Conservation (phyloP, 176 grass and related monocot species). For the Phragmites australis region DNA sequence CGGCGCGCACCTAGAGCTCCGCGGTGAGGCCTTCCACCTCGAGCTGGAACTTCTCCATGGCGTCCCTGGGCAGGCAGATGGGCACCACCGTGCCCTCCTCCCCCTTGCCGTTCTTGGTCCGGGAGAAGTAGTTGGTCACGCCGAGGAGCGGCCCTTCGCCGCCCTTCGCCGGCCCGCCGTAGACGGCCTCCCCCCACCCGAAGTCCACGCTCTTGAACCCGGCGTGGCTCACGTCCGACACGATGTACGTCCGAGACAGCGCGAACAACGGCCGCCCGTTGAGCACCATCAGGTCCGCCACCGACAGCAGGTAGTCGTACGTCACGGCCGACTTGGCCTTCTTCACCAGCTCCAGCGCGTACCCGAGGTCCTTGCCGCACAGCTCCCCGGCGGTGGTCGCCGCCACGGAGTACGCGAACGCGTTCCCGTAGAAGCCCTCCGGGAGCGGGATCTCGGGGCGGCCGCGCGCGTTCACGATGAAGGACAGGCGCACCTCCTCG, state of each 20-base stretch:
- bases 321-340: slow-evolving; percentile 63
- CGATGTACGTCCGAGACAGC: slow-evolving; percentile 55
- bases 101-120: slow-evolving; percentile 50
- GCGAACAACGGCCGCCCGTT: slow-evolving; percentile 39
- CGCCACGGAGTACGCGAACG: slow-evolving; percentile 62
- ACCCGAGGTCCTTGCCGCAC: slow-evolving; percentile 39
- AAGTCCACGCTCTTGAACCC: slow-evolving; percentile 70
- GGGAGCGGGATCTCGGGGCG: slow-evolving; percentile 47
- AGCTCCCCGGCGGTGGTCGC: slow-evolving; percentile 48
- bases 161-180: slow-evolving; percentile 65
- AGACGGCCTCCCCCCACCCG: slow-evolving; percentile 63
- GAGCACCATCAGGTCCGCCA: slow-evolving; percentile 64
- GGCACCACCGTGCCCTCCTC: slow-evolving; percentile 65
- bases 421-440: slow-evolving; percentile 74
- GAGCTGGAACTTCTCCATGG: slow-evolving; percentile 67
- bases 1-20: neutral
- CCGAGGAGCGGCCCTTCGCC: slow-evolving; percentile 43
- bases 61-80: slow-evolving; percentile 57
- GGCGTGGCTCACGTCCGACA: slow-evolving; percentile 63
- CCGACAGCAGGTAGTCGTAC: slow-evolving; percentile 64
- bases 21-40: slow-evolving; percentile 48
- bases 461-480: slow-evolving; percentile 66
- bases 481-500: slow-evolving; percentile 62
- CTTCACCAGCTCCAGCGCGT: slow-evolving; percentile 60
- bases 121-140: slow-evolving; percentile 58